Percentiles rank a stretch among this genome's conserved stretches.
Conservation (phyloP, 108 stramenopile genomes). For the Schizochytrium sp. region DNA sequence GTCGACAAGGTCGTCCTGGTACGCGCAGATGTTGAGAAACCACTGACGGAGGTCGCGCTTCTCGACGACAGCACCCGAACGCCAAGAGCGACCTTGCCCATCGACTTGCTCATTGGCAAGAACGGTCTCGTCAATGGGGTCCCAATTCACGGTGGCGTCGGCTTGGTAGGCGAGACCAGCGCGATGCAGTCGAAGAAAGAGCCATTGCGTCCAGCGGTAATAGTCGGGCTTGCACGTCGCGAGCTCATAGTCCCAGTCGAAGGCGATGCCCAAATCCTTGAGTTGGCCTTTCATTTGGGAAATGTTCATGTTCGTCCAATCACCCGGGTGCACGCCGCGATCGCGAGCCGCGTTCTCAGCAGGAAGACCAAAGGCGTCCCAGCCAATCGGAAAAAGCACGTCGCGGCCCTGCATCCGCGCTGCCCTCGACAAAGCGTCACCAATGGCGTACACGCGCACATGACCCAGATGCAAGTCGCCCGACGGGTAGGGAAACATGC, state of each 20-base stretch:
- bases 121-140: conserved; percentile 89
- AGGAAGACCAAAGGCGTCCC: conserved; percentile 99
- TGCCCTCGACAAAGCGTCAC: conserved; percentile 94
- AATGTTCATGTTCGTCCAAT: conserved; percentile 82
- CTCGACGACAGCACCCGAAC: conserved; percentile 83
- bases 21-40: conserved; percentile 90
- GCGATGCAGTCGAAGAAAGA: conserved; percentile 79
- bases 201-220: conserved; percentile 98
- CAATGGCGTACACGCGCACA: conserved; percentile 50
- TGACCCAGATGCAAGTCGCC: conserved; percentile 49
- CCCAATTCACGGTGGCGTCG: conserved; percentile 88
- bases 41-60: conserved; percentile 85
- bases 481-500: conserved; percentile 99
- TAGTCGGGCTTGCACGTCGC: conserved; percentile 88
- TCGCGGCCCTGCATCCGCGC: conserved; percentile 89
- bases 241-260: conserved; percentile 93
- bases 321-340: conserved; percentile 87
- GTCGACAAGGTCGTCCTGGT: conserved; percentile 80
- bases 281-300: conserved; percentile 88
- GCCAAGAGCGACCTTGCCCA: conserved; percentile 84
- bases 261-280: conserved; percentile 85
- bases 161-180: conserved; percentile 79
- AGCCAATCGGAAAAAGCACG: conserved; percentile 97
- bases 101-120: conserved; percentile 93
- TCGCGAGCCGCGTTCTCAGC: conserved; percentile 98